phyloP scores from a whole-genome alignment of 305 asterid genomes.

The Fraxinus sp. region DNA sequence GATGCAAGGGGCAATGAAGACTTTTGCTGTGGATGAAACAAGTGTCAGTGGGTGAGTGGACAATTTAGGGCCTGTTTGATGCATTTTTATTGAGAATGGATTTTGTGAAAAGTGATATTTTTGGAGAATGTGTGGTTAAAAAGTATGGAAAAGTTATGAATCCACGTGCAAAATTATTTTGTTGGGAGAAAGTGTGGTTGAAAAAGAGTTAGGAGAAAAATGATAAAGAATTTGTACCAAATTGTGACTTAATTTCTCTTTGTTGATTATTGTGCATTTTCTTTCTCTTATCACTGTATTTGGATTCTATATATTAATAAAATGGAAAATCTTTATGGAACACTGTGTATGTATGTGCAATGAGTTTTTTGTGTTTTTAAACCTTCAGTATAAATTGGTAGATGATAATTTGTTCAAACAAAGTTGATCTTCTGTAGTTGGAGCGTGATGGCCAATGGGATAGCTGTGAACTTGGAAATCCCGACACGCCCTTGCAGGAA shows the following conservation, averaged over 20 bases:
- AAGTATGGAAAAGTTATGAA: not conserved
- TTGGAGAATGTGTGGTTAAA: not conserved
- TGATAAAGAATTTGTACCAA: not conserved
- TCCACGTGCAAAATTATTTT: not conserved
- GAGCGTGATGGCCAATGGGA: not conserved
- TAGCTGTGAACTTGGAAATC: constrained; percentile 3
- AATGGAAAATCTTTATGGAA: constrained; percentile 1
- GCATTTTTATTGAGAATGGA: not conserved
- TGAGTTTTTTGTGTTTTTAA: not conserved
- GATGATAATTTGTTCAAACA: not conserved
- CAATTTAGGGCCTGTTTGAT: not conserved
- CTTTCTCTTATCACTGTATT: not conserved
- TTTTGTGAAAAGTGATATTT: not conserved
- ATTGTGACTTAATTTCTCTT: not conserved
- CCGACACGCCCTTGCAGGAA: not conserved
- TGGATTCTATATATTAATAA: not conserved
- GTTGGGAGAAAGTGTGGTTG: not conserved
- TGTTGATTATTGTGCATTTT: not conserved
- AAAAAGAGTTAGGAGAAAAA: not conserved
- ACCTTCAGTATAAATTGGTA: not conserved
- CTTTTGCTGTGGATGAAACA: constrained; percentile 98
- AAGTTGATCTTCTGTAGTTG: constrained; percentile 14
- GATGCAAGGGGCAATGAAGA: constrained; percentile 99
- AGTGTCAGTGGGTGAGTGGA: constrained; percentile 97
- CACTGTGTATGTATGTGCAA: not conserved